Percentiles rank a stretch among this genome's conserved stretches.
Conservation (phyloP, 2,329 filamentous ascomycete species). For the Daldinia sp. region DNA sequence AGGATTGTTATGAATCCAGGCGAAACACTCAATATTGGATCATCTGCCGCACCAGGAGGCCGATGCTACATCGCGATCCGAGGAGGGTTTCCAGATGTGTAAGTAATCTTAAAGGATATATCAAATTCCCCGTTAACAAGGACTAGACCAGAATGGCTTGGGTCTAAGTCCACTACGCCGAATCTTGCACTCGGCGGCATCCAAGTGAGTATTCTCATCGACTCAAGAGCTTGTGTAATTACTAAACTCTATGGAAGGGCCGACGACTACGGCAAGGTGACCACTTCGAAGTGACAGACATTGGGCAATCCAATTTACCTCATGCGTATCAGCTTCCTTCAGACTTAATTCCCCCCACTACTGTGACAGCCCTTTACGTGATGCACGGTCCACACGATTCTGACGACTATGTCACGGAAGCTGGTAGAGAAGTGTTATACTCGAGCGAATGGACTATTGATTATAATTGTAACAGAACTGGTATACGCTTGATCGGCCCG, state of each 20-base stretch:
- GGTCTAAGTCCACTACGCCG: slow-evolving; percentile 42
- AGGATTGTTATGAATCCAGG: slow-evolving; percentile 45
- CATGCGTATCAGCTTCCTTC: slow-evolving; percentile 29
- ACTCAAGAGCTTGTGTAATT: not conserved
- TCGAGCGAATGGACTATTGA: slow-evolving; percentile 54
- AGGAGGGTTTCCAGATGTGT: slow-evolving; percentile 53
- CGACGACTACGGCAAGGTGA: slow-evolving; percentile 34
- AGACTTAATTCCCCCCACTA: slow-evolving; percentile 36
- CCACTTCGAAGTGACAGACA: slow-evolving; percentile 36
- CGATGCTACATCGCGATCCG: slow-evolving; percentile 54
- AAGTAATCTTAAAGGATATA: slow-evolving; percentile 51
- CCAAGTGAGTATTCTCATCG: slow-evolving; percentile 29
- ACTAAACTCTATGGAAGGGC: slow-evolving; percentile 31
- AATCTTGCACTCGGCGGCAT: slow-evolving; percentile 37
- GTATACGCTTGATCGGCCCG: slow-evolving; percentile 56
- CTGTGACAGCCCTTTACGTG: slow-evolving; percentile 51
- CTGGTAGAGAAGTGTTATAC: slow-evolving; percentile 51
- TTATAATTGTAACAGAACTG: slow-evolving; percentile 57
- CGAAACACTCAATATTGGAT: slow-evolving; percentile 43
- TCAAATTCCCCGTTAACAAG: slow-evolving; percentile 46
- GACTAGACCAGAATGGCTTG: slow-evolving; percentile 37
- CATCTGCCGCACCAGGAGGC: slow-evolving; percentile 47
- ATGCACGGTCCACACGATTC: slow-evolving; percentile 57
- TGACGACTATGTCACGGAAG: slow-evolving; percentile 54
- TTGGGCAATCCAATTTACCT: slow-evolving; percentile 22